These are phyloP conservation scores for Fusarium sp. DNA, from an alignment of 2,329 filamentous ascomycete genomes.

Conservation along the genomic window DNA sequence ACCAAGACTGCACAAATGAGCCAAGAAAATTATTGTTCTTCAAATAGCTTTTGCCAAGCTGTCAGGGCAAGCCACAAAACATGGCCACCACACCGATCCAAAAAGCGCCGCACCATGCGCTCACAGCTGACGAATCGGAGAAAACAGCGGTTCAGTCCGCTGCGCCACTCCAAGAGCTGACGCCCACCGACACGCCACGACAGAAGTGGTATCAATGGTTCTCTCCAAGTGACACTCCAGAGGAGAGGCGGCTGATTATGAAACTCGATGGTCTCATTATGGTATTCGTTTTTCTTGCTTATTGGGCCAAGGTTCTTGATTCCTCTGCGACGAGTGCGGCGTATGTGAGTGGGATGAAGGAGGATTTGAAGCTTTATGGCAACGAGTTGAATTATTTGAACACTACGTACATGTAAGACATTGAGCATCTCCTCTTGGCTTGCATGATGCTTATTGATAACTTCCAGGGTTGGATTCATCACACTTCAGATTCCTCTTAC, in stretches of 20 bases:
- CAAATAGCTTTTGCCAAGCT: neutral
- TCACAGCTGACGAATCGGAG: neutral
- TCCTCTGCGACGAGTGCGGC: conserved; percentile 41
- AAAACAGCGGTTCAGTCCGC: neutral
- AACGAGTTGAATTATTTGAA: conserved; percentile 26
- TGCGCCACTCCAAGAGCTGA: neutral
- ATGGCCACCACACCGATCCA: neutral
- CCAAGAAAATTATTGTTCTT: neutral
- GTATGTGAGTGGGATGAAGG: conserved; percentile 38
- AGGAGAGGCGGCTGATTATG: conserved; percentile 56
- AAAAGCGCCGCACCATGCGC: neutral
- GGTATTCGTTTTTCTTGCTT: conserved; percentile 66
- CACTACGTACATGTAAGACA: conserved; percentile 46
- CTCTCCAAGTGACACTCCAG: conserved; percentile 58
- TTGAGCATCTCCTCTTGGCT: neutral
- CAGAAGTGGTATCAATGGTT: conserved; percentile 60
- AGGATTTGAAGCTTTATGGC: conserved; percentile 11
- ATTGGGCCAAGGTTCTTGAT: conserved; percentile 67
- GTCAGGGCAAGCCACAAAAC: neutral
- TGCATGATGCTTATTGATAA: neutral
- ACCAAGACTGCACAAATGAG: neutral
- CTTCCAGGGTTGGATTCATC: neutral
- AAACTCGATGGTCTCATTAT: conserved; percentile 69
- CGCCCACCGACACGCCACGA: neutral
- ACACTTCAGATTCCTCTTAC: neutral